phyloP scores from a whole-genome alignment of 768 basidiomycete genomes.

The Boletus barrowsii region DNA sequence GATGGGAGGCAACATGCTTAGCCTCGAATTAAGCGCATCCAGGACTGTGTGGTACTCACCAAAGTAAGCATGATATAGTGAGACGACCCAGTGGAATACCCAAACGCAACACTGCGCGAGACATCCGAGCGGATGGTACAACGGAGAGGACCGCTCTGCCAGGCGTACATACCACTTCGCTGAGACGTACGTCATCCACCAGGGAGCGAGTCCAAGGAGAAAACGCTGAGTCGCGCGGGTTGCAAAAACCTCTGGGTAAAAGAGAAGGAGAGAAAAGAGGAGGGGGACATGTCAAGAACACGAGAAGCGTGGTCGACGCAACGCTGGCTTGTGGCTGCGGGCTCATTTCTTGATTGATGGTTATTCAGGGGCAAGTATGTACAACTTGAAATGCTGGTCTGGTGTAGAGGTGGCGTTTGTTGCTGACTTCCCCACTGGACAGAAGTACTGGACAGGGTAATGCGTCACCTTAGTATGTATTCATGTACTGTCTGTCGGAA shows the following conservation, averaged over 20 bases:
- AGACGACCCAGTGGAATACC: conserved; percentile 24
- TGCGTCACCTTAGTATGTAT: no score
- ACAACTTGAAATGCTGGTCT: no score
- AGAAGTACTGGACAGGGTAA: no score
- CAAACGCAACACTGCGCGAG: conserved; percentile 23
- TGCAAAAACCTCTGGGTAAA: conserved; percentile 7
- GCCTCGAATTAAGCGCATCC: no score
- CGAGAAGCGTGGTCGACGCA: conserved; percentile 9
- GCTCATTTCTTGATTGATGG: conserved; percentile 6
- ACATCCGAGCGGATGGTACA: conserved; percentile 26
- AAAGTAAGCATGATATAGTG: conserved; percentile 19
- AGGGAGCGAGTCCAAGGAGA: conserved; percentile 21
- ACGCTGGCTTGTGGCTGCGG: not conserved
- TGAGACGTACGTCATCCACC: conserved; percentile 17
- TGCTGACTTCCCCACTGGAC: no score
- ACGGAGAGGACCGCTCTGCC: conserved; percentile 16
- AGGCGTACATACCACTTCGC: conserved; percentile 23
- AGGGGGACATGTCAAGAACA: conserved; percentile 12
- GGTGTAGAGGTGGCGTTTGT: no score
- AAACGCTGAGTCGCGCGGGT: conserved; percentile 14
- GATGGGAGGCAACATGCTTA: not conserved
- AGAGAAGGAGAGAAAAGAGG: conserved; percentile 16
- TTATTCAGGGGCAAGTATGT: conserved; percentile 6
- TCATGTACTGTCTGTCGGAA: no score
- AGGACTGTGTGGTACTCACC: conserved; percentile 1